Percentiles rank a stretch among this genome's conserved stretches.
Conservation (phyloP, 495 filamentous ascomycete species). For the Neurospora sp. region DNA sequence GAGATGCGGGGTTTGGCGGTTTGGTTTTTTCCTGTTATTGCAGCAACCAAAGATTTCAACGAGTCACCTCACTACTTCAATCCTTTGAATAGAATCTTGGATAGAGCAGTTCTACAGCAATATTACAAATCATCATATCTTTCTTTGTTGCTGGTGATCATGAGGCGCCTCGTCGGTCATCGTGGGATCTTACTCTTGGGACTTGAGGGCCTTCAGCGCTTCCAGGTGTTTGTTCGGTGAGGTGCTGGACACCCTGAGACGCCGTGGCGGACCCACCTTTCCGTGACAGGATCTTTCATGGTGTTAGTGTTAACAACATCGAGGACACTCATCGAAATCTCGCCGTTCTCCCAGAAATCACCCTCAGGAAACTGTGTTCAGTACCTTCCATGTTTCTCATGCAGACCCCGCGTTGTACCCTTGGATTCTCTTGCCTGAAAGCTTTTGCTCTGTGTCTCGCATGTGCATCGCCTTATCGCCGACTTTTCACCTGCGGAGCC, state of each 20-base stretch:
- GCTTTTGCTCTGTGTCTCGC: neutral
- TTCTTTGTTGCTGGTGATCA: neutral
- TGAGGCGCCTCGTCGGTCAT: neutral
- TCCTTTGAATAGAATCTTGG: neutral
- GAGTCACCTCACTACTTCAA: neutral
- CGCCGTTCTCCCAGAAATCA: fast-evolving
- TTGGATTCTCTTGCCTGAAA: neutral
- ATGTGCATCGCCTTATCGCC: neutral
- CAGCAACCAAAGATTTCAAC: neutral
- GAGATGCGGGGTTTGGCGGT: neutral
- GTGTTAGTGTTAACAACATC: neutral
- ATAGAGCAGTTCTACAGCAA: neutral
- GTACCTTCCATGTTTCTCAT: neutral
- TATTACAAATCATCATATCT: neutral
- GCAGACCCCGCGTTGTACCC: neutral
- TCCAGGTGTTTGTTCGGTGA: neutral
- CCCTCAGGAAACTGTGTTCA: neutral
- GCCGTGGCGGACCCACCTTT: too few relatives aligned
- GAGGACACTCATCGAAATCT: neutral
- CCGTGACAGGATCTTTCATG: too few relatives aligned
- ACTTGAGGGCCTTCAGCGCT: neutral
- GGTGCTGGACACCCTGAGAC: too few relatives aligned
- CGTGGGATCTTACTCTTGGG: neutral
- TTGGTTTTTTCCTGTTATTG: neutral
- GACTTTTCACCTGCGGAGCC: neutral